phyloP scores from a whole-genome alignment of 148 eudicot species.

The Diospyros kaki region DNA sequence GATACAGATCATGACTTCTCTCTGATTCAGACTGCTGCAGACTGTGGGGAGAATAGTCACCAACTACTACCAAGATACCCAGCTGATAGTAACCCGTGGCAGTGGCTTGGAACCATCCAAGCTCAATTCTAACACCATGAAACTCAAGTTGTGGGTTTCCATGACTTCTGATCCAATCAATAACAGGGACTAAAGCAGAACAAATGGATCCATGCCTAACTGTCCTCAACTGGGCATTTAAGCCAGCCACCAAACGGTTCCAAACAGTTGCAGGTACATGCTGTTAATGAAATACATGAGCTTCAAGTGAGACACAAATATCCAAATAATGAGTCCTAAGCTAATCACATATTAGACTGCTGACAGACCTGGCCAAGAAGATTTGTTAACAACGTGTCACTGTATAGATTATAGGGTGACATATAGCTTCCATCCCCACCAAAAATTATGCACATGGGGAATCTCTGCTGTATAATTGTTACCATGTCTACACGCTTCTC shows the following conservation, averaged over 20 bases:
- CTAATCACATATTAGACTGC: background rate
- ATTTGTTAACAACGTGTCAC: conserved; percentile 61
- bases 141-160: conserved; percentile 80
- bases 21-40: conserved; percentile 34
- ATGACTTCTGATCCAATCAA: conserved; percentile 68
- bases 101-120: conserved; percentile 85
- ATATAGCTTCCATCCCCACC: conserved; percentile 92
- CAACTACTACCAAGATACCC: conserved; percentile 65
- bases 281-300: conserved; percentile 29
- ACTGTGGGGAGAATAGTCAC: conserved; percentile 38
- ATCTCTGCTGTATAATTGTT: conserved; percentile 67
- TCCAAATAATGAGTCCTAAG: background rate
- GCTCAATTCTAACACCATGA: conserved; percentile 74
- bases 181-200: conserved; percentile 55
- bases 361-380: conserved; percentile 71
- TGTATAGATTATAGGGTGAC: conserved; percentile 79
- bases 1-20: conserved; percentile 27
- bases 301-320: conserved; percentile 13
- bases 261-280: conserved; percentile 82
- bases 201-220: conserved; percentile 64
- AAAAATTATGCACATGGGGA: conserved; percentile 82
- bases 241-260: conserved; percentile 77
- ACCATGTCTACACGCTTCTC: conserved; percentile 79
- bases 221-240: conserved; percentile 78
- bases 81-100: conserved; percentile 74